These are phyloP conservation scores for Psilocybe cyanescens DNA, from an alignment of 768 basidiomycete species.

Conservation along the genomic window DNA sequence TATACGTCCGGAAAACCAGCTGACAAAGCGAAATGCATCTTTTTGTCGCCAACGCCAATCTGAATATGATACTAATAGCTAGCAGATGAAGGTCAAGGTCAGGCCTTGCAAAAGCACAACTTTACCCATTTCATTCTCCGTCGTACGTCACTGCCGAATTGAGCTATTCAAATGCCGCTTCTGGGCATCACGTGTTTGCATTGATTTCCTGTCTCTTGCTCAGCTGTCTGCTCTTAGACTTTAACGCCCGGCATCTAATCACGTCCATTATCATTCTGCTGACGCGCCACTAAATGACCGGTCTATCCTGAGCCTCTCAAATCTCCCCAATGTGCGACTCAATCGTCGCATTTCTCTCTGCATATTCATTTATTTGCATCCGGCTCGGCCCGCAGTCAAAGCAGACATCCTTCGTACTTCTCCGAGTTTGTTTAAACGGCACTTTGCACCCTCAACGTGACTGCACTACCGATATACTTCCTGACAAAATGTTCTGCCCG, in stretches of 20 bases:
- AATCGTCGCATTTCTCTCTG: conserved; percentile 9
- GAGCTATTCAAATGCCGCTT: conserved; percentile 32
- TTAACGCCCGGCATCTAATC: conserved; percentile 19
- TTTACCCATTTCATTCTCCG: conserved; percentile 29
- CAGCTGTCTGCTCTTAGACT: background rate
- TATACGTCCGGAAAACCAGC: conserved; percentile 42
- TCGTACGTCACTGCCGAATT: conserved; percentile 37
- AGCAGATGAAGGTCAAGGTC: conserved; percentile 6
- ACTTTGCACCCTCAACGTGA: background rate
- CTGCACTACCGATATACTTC: conserved; percentile 5
- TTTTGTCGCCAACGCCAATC: conserved; percentile 30
- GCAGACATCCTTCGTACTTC: conserved; percentile 17
- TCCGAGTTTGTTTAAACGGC: conserved; percentile 18
- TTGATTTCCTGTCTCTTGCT: background rate
- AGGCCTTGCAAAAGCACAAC: conserved; percentile 19
- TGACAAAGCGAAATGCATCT: conserved; percentile 39
- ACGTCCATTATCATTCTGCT: conserved; percentile 4
- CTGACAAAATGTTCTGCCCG: background rate
- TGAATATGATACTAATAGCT: conserved; percentile 11
- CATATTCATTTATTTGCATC: conserved; percentile 8
- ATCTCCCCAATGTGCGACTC: conserved; percentile 3
- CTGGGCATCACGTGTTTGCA: conserved; percentile 15
- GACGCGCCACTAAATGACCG: conserved; percentile 17
- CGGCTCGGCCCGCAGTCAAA: conserved; percentile 16
- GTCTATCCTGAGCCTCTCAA: background rate